Evolutionary conservation across 2,329 filamentous ascomycete genomes (phyloP).

Genomic region (Biscogniauxia sp.): DNA sequence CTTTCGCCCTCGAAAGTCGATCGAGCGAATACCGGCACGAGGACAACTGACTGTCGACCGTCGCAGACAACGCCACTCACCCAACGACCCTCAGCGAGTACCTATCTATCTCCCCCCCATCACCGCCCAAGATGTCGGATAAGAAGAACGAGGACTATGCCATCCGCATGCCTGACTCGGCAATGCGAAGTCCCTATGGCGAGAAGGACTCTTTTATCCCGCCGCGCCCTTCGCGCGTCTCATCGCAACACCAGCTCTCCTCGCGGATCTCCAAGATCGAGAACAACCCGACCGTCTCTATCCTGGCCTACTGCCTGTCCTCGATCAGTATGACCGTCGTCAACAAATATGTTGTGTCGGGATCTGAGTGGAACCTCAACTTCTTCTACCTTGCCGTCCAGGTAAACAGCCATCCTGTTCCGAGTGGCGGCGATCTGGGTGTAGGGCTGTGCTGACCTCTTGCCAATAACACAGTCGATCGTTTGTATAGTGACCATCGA

Average conservation of each 20-base stretch:
- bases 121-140: slow-evolving; percentile 65
- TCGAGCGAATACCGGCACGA: neutral
- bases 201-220: slow-evolving; percentile 52
- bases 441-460: slow-evolving; percentile 15
- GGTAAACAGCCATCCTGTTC: slow-evolving; percentile 53
- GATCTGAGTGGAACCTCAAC: slow-evolving; percentile 88
- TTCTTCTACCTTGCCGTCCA: slow-evolving; percentile 92
- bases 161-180: slow-evolving; percentile 66
- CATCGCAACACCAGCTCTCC: slow-evolving; percentile 35
- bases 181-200: slow-evolving; percentile 44
- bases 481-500: slow-evolving; percentile 87
- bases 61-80: neutral
- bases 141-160: slow-evolving; percentile 84
- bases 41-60: neutral
- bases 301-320: slow-evolving; percentile 86
- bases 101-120: neutral
- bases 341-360: slow-evolving; percentile 97
- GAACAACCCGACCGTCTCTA: slow-evolving; percentile 76
- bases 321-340: slow-evolving; percentile 99
- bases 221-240: slow-evolving; percentile 36
- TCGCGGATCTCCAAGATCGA: slow-evolving; percentile 51
- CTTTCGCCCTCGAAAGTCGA: neutral
- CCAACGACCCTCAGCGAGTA: neutral
- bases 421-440: neutral
- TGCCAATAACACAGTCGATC: slow-evolving; percentile 60